These are phyloP conservation scores for Omphalotus guepiniiformis DNA, from an alignment of 768 basidiomycete species.

Conservation along the genomic window DNA sequence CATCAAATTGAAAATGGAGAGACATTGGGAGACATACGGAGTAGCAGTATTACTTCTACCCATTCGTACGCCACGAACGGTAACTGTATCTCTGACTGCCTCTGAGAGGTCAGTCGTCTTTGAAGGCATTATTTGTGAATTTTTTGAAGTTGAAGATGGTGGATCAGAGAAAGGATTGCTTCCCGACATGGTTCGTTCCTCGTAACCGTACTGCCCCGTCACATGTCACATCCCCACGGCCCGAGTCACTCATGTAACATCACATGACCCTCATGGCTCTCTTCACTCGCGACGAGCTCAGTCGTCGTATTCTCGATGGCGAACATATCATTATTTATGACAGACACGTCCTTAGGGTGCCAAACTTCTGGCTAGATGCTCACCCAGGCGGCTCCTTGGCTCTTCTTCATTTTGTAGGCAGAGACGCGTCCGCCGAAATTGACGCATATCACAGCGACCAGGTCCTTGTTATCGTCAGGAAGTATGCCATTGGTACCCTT, in stretches of 20 bases:
- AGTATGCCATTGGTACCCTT: constrained; percentile 70
- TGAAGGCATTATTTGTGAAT: constrained; percentile 21
- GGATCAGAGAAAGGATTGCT: constrained; percentile 11
- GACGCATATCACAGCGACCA: constrained; percentile 80
- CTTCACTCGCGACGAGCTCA: constrained; percentile 49
- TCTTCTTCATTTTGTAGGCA: constrained; percentile 91
- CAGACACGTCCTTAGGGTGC: constrained; percentile 58
- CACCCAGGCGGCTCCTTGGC: constrained; percentile 91
- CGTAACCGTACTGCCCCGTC: no score
- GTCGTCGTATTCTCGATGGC: constrained; percentile 68
- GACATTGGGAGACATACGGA: constrained; percentile 32
- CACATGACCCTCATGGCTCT: constrained; percentile 5
- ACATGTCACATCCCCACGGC: no score
- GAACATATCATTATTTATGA: constrained; percentile 73
- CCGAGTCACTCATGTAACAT: not conserved
- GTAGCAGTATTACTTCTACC: constrained; percentile 55
- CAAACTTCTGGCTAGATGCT: constrained; percentile 69
- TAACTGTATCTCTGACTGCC: constrained; percentile 67
- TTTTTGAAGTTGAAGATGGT: constrained; percentile 25
- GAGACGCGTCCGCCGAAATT: constrained; percentile 94
- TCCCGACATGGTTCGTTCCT: not conserved
- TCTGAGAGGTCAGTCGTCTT: constrained; percentile 39
- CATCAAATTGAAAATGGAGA: constrained; percentile 9
- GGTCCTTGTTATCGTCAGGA: constrained; percentile 50
- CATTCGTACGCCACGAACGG: constrained; percentile 47